Evolutionary conservation across 2,329 filamentous ascomycete species (phyloP), one percentile per base, ranked within the genome.

Genomic region (Knoxdaviesia capensis): DNA sequence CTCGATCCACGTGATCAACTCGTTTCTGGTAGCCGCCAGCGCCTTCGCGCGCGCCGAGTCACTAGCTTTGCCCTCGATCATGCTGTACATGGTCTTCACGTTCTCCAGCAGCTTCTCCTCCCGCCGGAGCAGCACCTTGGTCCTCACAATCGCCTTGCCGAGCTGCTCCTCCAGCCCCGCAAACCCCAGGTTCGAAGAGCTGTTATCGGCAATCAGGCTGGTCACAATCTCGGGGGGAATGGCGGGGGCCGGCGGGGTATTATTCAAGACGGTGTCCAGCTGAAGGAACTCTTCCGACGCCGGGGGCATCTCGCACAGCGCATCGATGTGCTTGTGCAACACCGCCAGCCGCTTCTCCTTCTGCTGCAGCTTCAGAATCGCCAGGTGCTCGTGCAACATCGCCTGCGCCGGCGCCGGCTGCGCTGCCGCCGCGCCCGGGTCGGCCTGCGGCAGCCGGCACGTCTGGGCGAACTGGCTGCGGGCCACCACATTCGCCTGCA

Each of bases 1-100:
- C 53, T 80, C 75, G 44, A 80, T 77, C 75, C 75, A 80, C 44
- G 57, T 62, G 45, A 80, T 78, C 41, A 80, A 62, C 46, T 72
- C 69, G 41, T 68, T 66, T 10, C 76, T 64, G 7, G 74, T 71
- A 6, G 58, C 58, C 36, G 63, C 65, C 7, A 80, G 56, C 9
- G 75, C 75, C 39, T 64, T 59, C 3, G 74, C 48, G 46, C 67
- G 70, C 10, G 59, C 54, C 42, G 52, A 48, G 9, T 56, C 53
- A 7, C 52, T 49, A 41, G 44, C 43, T 10, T 40, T 31, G 20
- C 43, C 41, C 7, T 45, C 41, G 10, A 58, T 54, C 36, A 54
- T 51, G 11, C 60, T 55, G 5, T 56, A 55, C 36, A 54, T 54
- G 40, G 59, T 53, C 45, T 59, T 65, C 20, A 67, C 59, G 35